Conservation (phyloP, 257 asterid genomes). For the Ilex asprella region DNA sequence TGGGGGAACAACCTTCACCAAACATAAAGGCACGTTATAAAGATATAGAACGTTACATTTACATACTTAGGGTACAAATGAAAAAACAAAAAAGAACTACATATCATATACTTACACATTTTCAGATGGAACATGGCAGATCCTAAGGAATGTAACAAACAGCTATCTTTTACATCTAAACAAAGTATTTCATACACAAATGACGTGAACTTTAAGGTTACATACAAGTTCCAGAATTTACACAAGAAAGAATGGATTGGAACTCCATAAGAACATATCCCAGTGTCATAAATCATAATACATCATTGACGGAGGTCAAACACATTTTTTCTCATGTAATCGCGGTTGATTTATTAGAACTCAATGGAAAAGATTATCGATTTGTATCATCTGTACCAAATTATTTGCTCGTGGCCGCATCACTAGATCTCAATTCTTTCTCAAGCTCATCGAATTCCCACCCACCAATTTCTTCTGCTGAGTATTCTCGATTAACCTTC, state of each 20-base stretch:
- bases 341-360: constrained; percentile 4
- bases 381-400: background rate
- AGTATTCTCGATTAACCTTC: constrained; percentile 51
- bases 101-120: background rate
- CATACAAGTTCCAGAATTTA: constrained; percentile 21
- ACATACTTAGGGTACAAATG: background rate
- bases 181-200: background rate
- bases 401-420: constrained; percentile 35
- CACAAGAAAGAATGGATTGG: constrained; percentile 12
- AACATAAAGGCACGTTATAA: too few species aligned
- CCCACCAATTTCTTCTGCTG: constrained; percentile 72
- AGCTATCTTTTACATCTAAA: background rate
- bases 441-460: constrained; percentile 99
- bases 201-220: background rate
- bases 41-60: too few species aligned
- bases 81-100: background rate
- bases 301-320: constrained; percentile 14
- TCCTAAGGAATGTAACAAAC: background rate
- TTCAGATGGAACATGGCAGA: background rate
- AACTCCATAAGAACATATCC: too few species aligned
- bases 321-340: constrained; percentile 5
- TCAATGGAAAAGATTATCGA: constrained; percentile 13
- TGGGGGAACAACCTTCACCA: too few species aligned
- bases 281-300: too few species aligned
- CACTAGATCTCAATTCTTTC: constrained; percentile 56